Conservation (phyloP, 495 filamentous ascomycete genomes). For the Evansstolkia leycettana region DNA sequence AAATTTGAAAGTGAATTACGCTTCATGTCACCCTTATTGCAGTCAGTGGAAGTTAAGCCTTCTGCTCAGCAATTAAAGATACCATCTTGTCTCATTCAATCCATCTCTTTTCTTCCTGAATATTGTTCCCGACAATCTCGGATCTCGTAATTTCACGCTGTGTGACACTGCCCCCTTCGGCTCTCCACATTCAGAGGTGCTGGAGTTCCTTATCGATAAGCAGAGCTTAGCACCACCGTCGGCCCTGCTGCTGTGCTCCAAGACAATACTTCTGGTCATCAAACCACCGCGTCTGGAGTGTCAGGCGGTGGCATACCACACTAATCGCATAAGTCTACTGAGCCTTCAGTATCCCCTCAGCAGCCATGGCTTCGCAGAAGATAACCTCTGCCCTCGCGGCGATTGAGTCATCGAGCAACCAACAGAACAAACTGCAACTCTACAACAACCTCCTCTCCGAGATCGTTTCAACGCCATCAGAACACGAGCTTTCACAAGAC, state of each 20-base stretch:
- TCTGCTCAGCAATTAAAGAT: too few relatives aligned
- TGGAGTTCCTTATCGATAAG: conserved; percentile 2
- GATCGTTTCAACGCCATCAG: conserved; percentile 45
- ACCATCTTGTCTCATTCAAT: too few relatives aligned
- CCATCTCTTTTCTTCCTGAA: too few relatives aligned
- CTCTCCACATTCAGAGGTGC: neutral
- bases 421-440: conserved; percentile 41
- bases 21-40: too few relatives aligned
- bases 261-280: too few relatives aligned
- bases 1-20: too few relatives aligned
- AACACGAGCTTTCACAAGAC: conserved; percentile 45
- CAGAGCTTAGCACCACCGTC: neutral
- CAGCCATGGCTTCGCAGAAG: conserved; percentile 44
- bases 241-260: neutral
- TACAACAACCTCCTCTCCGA: conserved; percentile 57
- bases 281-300: too few relatives aligned
- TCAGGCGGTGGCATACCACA: neutral
- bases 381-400: conserved; percentile 41
- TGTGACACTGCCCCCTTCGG: neutral
- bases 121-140: too few relatives aligned
- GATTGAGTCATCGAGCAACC: conserved; percentile 39
- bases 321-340: too few relatives aligned
- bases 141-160: too few relatives aligned
- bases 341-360: too few relatives aligned
- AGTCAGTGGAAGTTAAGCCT: too few relatives aligned